Evolutionary conservation across 768 basidiomycete genomes (phyloP).

Genomic region (Naganishia randhawae): DNA sequence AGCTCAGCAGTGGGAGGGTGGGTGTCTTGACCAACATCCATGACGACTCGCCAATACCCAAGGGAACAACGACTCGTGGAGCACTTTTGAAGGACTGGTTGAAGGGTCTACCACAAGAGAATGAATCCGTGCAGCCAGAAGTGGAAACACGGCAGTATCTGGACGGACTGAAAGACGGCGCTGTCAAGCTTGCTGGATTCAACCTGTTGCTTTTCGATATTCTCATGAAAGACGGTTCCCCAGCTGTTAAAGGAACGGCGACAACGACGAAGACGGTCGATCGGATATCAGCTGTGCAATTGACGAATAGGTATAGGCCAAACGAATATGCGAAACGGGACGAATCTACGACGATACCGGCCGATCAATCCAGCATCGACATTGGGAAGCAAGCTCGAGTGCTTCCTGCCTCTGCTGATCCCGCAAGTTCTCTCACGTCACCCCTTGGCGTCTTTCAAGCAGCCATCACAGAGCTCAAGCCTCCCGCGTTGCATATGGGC

Average conservation of each 20-base stretch:
- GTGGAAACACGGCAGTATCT: slow-evolving; percentile 36
- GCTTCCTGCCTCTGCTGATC: slow-evolving; percentile 26
- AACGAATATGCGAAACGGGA: not conserved
- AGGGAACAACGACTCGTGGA: slow-evolving; percentile 36
- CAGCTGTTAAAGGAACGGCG: not conserved
- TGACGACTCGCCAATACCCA: slow-evolving; percentile 26
- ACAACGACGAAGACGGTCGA: slow-evolving; percentile 4
- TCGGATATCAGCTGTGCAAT: slow-evolving; percentile 36
- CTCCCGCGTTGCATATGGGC: slow-evolving; percentile 18
- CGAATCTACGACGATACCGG: slow-evolving; percentile 2
- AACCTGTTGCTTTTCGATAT: slow-evolving; percentile 49
- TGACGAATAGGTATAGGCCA: slow-evolving; percentile 36
- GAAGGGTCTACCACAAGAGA: slow-evolving; percentile 1
- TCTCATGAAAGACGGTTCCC: not conserved
- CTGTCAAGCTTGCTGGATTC: slow-evolving; percentile 49
- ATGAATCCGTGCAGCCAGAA: not conserved
- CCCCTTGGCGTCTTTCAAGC: slow-evolving; percentile 12
- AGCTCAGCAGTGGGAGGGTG: slow-evolving; percentile 35
- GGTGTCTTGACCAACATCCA: slow-evolving; percentile 40
- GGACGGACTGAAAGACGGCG: slow-evolving; percentile 18
- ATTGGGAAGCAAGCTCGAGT: not conserved
- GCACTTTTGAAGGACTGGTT: slow-evolving; percentile 45
- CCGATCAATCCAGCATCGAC: not conserved
- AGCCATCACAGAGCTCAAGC: slow-evolving; percentile 31
- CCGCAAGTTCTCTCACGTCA: slow-evolving; percentile 9